These are phyloP conservation scores for Tillandsia leiboldiana DNA, from an alignment of 176 grass and related monocot species.

Conservation along the genomic window DNA sequence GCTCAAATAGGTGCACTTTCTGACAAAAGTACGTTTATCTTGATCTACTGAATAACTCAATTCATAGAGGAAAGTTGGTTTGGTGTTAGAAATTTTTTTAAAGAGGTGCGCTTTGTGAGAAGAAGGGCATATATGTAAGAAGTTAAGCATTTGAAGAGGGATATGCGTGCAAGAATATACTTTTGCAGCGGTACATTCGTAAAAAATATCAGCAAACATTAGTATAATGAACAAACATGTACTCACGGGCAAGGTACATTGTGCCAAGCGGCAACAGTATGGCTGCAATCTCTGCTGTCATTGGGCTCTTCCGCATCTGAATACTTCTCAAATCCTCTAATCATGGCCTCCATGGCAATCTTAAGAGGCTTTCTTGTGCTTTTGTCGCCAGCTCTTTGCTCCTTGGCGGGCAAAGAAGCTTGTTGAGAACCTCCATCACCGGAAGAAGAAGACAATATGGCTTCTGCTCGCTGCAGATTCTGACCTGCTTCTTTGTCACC, in stretches of 20 bases:
- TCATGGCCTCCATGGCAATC: slow-evolving; percentile 79
- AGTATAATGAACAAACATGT: not conserved
- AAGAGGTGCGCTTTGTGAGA: too few species aligned
- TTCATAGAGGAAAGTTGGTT: too few species aligned
- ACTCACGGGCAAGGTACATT: slow-evolving; percentile 86
- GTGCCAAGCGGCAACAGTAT: slow-evolving; percentile 86
- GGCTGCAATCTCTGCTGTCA: slow-evolving; percentile 27
- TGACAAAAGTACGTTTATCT: too few species aligned
- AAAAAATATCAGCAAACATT: not conserved
- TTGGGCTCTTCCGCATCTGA: slow-evolving; percentile 28
- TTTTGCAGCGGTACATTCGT: not conserved
- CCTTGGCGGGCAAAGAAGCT: slow-evolving; percentile 16
- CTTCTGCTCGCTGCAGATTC: slow-evolving; percentile 29
- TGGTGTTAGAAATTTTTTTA: too few species aligned
- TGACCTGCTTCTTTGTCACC: not conserved
- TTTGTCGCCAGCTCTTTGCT: not conserved
- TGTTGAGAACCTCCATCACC: slow-evolving; percentile 66
- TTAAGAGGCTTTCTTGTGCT: slow-evolving; percentile 43
- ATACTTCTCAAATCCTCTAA: slow-evolving; percentile 65
- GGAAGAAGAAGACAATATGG: slow-evolving; percentile 42
- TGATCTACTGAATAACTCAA: too few species aligned
- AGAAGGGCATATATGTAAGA: too few species aligned
- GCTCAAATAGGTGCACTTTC: too few species aligned
- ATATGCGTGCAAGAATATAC: not conserved
- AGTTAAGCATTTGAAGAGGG: too few species aligned